Conservation (phyloP, 441 rosid species). For the Euphorbia celastroides region DNA sequence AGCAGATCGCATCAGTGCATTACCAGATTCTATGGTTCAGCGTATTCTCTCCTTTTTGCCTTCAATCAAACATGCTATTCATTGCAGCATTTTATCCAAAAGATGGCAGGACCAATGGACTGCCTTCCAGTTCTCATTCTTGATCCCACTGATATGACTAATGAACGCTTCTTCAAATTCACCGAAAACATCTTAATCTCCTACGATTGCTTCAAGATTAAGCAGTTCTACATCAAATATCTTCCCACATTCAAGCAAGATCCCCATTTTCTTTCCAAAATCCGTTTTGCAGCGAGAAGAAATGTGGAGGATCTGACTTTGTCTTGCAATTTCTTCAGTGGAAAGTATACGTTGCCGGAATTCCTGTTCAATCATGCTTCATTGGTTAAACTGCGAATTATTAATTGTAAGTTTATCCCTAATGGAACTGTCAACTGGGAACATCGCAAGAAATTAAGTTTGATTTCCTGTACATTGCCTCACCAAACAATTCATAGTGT, state of each 20-base stretch:
- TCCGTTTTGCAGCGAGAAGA: neutral
- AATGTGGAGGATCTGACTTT: neutral
- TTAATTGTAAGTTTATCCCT: neutral
- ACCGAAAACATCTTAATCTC: neutral
- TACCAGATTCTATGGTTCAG: constrained; percentile 18
- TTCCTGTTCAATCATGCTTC: neutral
- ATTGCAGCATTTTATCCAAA: neutral
- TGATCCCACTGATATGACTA: neutral
- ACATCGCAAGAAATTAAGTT: constrained; percentile 9
- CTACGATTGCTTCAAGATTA: neutral
- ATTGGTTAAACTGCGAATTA: neutral
- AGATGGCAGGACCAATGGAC: neutral
- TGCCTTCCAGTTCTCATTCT: neutral
- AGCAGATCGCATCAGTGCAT: constrained; percentile 7
- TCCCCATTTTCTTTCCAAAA: neutral
- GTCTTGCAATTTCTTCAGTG: neutral
- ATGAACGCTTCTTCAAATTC: neutral
- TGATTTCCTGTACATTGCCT: neutral
- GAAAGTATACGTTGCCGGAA: neutral
- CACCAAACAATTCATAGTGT: neutral
- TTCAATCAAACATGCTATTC: neutral
- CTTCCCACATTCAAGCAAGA: neutral
- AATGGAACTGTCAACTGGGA: constrained; percentile 10
- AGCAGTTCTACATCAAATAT: neutral
- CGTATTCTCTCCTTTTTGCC: neutral